These are phyloP conservation scores for Ogataea trehalophila DNA, from an alignment of 805 yeast genomes.

Conservation along the genomic window DNA sequence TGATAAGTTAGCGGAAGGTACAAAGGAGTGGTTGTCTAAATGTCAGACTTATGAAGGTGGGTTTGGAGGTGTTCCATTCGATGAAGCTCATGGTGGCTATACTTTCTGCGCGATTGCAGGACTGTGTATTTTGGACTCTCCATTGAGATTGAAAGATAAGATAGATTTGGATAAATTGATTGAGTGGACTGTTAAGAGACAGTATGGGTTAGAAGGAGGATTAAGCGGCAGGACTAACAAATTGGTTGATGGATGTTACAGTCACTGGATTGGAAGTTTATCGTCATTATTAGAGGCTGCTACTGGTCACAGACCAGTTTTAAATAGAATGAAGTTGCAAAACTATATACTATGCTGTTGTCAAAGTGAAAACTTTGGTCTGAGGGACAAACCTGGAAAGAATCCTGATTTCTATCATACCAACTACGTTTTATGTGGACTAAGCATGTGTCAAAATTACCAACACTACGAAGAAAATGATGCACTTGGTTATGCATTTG, in stretches of 20 bases:
- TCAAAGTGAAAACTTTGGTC: constrained; percentile 57
- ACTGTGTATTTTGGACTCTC: constrained; percentile 41
- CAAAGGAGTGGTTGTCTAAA: constrained; percentile 51
- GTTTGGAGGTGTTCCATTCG: constrained; percentile 74
- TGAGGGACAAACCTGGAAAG: constrained; percentile 83
- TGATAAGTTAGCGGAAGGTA: constrained; percentile 49
- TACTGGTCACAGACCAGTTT: constrained; percentile 25
- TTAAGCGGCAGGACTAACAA: constrained; percentile 88
- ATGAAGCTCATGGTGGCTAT: constrained; percentile 97
- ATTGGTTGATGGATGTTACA: constrained; percentile 92
- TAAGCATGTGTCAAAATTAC: constrained; percentile 52
- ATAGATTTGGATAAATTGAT: constrained; percentile 45
- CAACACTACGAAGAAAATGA: constrained; percentile 22
- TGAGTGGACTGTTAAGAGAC: constrained; percentile 70
- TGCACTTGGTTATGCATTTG: constrained; percentile 24
- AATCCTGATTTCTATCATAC: constrained; percentile 86
- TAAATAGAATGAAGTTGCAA: constrained; percentile 54
- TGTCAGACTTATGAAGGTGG: constrained; percentile 98
- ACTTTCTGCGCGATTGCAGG: constrained; percentile 84
- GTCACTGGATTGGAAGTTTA: constrained; percentile 91
- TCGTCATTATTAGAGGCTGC: constrained; percentile 59
- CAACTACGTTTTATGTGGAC: constrained; percentile 76
- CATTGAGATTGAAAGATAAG: constrained; percentile 27
- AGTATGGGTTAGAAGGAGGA: constrained; percentile 75
- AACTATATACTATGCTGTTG: constrained; percentile 72